Evolutionary conservation across 139 green algal genomes (phyloP).

Genomic region (Asterochloris erici): DNA sequence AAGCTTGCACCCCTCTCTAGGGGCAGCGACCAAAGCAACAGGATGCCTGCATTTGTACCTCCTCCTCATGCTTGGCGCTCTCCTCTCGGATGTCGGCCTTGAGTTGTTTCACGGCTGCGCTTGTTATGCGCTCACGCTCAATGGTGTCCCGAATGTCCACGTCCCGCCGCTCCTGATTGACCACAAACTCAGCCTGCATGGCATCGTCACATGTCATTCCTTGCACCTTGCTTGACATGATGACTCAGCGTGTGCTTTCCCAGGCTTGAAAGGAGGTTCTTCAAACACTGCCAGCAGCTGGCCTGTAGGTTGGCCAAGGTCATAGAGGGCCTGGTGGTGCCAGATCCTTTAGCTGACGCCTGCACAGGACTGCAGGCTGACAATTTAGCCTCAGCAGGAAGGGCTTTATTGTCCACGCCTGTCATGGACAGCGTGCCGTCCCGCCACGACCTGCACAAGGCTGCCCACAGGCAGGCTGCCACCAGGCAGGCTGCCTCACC

Average conservation of each 20-base stretch:
- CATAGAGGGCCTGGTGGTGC: too few relatives aligned
- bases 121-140: constrained; percentile 59
- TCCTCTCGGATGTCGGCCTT: constrained; percentile 58
- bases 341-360: too few relatives aligned
- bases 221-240: too few relatives aligned
- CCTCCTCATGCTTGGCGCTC: constrained; percentile 68
- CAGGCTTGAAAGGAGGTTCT: too few relatives aligned
- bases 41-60: constrained; percentile 26
- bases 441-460: too few relatives aligned
- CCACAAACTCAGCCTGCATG: constrained; percentile 39
- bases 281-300: too few relatives aligned
- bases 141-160: constrained; percentile 53
- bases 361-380: neutral
- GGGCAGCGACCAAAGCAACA: constrained; percentile 31
- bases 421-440: neutral
- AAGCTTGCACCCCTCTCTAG: constrained; percentile 34
- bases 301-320: too few relatives aligned
- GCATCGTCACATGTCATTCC: too few relatives aligned
- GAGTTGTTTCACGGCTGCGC: constrained; percentile 55
- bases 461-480: too few relatives aligned
- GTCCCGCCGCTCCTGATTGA: constrained; percentile 54
- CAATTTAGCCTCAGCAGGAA: neutral
- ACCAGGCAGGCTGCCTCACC: neutral
- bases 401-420: neutral
- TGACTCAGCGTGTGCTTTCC: too few relatives aligned